Percentiles rank a stretch among this genome's conserved stretches.
phyloP scores from a whole-genome alignment of 1,284 basidiomycete genomes.

The Pterulicium gracile region DNA sequence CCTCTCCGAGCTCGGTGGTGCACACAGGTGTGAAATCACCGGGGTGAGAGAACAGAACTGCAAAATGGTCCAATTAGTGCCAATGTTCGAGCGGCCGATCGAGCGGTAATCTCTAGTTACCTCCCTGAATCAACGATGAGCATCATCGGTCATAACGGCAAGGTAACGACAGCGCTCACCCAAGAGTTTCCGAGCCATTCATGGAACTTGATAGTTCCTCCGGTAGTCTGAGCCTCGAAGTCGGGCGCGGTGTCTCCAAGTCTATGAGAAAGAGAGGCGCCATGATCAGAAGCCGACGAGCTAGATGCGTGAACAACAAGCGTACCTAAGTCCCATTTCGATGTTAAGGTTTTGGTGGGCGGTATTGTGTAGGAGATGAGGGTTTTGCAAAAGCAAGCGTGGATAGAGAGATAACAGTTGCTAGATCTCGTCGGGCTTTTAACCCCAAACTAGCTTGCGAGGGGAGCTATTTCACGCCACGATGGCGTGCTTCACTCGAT shows the following conservation, averaged over 20 bases:
- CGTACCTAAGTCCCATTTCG: not conserved
- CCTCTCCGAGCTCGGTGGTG: slow-evolving; percentile 96
- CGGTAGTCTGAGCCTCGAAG: slow-evolving; percentile 76
- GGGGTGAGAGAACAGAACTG: slow-evolving; percentile 88
- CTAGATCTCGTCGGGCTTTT: too few relatives aligned
- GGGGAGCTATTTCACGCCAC: slow-evolving; percentile 3
- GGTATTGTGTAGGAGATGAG: slow-evolving; percentile 4
- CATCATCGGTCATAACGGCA: slow-evolving; percentile 11
- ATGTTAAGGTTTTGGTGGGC: not conserved
- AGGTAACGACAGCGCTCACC: slow-evolving; percentile 35
- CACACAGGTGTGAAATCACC: slow-evolving; percentile 82
- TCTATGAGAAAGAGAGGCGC: slow-evolving; percentile 40
- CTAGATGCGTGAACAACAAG: not conserved
- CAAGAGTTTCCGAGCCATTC: slow-evolving; percentile 86
- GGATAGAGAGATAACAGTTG: slow-evolving; percentile 2
- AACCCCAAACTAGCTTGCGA: too few relatives aligned
- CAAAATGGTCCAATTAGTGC: too few relatives aligned
- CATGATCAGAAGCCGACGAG: slow-evolving; percentile 1
- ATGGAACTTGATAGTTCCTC: slow-evolving; percentile 78
- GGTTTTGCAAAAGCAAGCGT: not conserved
- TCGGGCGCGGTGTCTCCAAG: slow-evolving; percentile 75
- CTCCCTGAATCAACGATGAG: not conserved
- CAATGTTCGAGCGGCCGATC: too few relatives aligned
- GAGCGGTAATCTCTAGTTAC: not conserved
- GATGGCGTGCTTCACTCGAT: slow-evolving; percentile 1